Evolutionary conservation across 805 yeast genomes (phyloP), one percentile per base, ranked within the genome.

Genomic region (Yarrowia keelungensis): DNA sequence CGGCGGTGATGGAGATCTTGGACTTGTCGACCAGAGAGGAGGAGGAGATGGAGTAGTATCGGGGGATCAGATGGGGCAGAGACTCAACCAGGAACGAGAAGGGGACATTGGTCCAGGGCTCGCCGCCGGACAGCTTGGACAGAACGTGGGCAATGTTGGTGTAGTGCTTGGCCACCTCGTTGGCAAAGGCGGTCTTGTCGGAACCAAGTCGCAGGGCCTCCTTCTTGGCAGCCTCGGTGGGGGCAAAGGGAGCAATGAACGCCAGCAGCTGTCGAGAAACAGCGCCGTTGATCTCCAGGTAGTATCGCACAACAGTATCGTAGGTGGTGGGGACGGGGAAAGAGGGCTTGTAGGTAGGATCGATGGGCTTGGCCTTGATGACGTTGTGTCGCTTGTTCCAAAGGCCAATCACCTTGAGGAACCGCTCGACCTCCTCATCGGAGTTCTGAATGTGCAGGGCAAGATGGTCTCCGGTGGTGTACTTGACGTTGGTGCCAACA

Each of bases 391-490:
- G 81, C 74, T 85, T 86, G 41, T 77, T 82, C 14, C 78, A 74
- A 69, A 93, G 82, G 42, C 85, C 88, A 68, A 94, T 86, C 7
- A 90, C 87, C 56, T 79, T 73, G 70, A 89, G 80, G 73, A 95
- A 89, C 51, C 83, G 81, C n/a, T 81, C 83, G 42, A 92, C 88
- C 74, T 90, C 86, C 76, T 88, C 91, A 75, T 88, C 82, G 1
- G 97, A 82, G 79, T 94, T 94, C 32, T 95, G 91, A 43, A 98
- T 95, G 96, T 97, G 91, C 69, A 95, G 82, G 15, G 97, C 98
- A 71, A 95, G 80, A 79, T 94, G 98, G 77, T 94, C 99, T 78
- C 99, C 99, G 4, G 99, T 94, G 59, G 94, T 83, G 79, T 94
- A 94, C 74, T 89, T 87, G 75, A 95, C 81, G 4, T 94, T 84